These are phyloP conservation scores for Chaetomium sp. DNA, from an alignment of 2,329 filamentous ascomycete species.

Conservation along the genomic window DNA sequence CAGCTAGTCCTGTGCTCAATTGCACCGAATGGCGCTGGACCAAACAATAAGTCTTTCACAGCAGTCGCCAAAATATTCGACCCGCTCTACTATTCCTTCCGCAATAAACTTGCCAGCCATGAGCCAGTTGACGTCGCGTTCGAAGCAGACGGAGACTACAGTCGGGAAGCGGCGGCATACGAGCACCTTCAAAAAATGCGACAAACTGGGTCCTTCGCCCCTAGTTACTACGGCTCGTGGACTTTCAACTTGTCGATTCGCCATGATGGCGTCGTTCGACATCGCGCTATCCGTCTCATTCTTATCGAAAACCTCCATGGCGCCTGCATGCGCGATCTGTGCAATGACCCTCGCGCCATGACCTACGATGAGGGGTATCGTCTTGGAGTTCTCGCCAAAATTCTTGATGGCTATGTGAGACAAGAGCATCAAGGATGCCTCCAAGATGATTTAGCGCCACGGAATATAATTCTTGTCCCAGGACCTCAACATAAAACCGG, in stretches of 20 bases:
- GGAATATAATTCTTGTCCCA: background rate
- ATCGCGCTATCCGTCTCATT: background rate
- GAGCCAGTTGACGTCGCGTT: background rate
- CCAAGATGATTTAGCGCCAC: conserved; percentile 1
- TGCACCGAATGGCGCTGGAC: background rate
- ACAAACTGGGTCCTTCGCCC: background rate
- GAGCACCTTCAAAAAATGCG: background rate
- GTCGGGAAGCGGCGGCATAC: background rate
- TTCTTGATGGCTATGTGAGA: conserved; percentile 1
- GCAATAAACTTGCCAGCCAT: background rate
- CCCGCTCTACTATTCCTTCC: background rate
- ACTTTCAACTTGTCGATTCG: background rate
- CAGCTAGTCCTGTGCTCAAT: background rate
- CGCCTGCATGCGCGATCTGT: background rate
- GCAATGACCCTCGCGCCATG: background rate
- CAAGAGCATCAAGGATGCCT: background rate
- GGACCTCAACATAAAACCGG: background rate
- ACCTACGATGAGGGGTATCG: background rate
- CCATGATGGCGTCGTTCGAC: background rate
- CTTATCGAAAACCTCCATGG: background rate
- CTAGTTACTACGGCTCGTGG: background rate
- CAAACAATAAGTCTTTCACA: background rate
- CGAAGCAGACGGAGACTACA: background rate
- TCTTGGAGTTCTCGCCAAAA: background rate
- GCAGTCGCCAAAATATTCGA: background rate